These are phyloP conservation scores for Plasmopara viticola DNA, from an alignment of 352 stramenopile genomes.

Conservation along the genomic window DNA sequence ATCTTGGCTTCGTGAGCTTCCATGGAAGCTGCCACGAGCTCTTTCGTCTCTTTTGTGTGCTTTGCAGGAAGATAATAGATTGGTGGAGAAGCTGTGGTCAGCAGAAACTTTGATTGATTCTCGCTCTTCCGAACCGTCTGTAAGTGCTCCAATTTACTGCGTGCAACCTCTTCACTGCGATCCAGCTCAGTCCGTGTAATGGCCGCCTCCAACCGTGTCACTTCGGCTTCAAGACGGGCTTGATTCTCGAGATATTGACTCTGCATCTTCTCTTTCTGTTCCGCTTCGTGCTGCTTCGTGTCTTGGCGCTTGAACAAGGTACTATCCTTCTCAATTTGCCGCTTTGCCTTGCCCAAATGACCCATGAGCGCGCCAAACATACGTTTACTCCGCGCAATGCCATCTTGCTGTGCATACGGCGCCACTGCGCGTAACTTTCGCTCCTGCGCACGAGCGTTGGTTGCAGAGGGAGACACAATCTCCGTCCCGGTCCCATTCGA, in stretches of 20 bases:
- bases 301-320: constrained; percentile 66
- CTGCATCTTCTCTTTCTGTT: constrained; percentile 65
- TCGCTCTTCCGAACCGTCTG: constrained; percentile 39
- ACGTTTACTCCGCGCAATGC: constrained; percentile 57
- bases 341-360: constrained; percentile 72
- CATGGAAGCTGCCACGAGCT: constrained; percentile 57
- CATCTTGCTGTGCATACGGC: constrained; percentile 55
- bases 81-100: constrained; percentile 58
- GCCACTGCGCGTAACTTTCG: constrained; percentile 48
- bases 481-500: constrained; percentile 5
- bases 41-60: constrained; percentile 74
- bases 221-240: constrained; percentile 30
- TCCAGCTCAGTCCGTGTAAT: constrained; percentile 45
- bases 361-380: constrained; percentile 83
- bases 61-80: constrained; percentile 69
- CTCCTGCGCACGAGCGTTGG: constrained; percentile 22
- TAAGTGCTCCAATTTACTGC: constrained; percentile 54
- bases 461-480: constrained; percentile 8
- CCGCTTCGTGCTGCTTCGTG: constrained; percentile 54
- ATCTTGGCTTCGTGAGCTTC: constrained; percentile 69
- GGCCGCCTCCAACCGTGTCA: constrained; percentile 36
- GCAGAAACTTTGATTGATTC: constrained; percentile 50
- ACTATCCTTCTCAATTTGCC: constrained; percentile 73
- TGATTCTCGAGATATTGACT: constrained; percentile 40
- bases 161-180: constrained; percentile 42